Evolutionary conservation across 768 basidiomycete species (phyloP), one percentile per base, ranked within the genome.

Genomic region (Pseudohyphozyma bogoriensis): DNA sequence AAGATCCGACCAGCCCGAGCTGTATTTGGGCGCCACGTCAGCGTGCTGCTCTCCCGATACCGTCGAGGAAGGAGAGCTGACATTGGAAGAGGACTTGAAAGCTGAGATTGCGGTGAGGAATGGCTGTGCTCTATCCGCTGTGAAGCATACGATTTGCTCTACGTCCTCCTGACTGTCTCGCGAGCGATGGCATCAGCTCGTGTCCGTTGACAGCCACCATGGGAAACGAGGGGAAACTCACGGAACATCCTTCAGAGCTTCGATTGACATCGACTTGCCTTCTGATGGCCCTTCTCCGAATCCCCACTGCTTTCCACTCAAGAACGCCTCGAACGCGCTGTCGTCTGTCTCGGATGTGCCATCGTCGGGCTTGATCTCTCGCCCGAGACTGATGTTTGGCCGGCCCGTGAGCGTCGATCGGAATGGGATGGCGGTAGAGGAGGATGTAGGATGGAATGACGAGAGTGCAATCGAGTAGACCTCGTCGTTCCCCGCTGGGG

Each of bases 251-350:
- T 22, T 29, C 28, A 64, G 40, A 52, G 61, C 57, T 10, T 35
- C 51, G 9, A 63, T 39, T 7, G 37, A 53, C 18, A 39, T 42
- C 16, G 22, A 13, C 8, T 24, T 26, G 29, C 52, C 46, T 15
- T n/a, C 11, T 22, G 32, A 32, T 15, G 37, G 28, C 31, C 44
- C 39, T 26, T 55, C 55, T 1, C 65, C 65, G 28, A 66, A 66
- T 11, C 55, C 58, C 65, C 65, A 66, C 22, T 55, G 59, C 29
- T 57, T 61, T 3, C 65, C 65, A 8, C 55, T 37, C 36, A 66
- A 10, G 51, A 66, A 66, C 26, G 51, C 55, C 49, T 66, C 55
- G 18, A 66, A 62, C 26, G 49, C 58, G 0, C 20, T 29, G 13
- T 65, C 56, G 7, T 36, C 46, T 3, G 32, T 32, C 35, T 8